phyloP scores from a whole-genome alignment of 208 protist species.

The Trypanosoma theileri region DNA sequence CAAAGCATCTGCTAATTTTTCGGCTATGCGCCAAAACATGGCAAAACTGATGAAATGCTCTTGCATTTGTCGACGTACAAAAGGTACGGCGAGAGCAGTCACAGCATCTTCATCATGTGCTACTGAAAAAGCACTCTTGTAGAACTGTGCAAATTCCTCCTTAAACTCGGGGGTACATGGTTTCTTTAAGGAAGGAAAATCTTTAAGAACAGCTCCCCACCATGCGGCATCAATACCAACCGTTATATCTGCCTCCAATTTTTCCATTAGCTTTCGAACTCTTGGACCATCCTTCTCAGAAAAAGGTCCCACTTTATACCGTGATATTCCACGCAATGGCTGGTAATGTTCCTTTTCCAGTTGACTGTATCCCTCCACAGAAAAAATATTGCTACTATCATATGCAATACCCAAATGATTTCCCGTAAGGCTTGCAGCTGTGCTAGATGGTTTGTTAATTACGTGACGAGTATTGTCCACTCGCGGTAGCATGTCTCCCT shows the following conservation, averaged over 20 bases:
- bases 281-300: slow-evolving; percentile 38
- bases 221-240: slow-evolving; percentile 53
- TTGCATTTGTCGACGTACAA: slow-evolving; percentile 79
- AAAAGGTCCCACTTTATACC: slow-evolving; percentile 65
- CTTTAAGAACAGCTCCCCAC: slow-evolving; percentile 75
- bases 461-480: slow-evolving; percentile 67
- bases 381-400: slow-evolving; percentile 76
- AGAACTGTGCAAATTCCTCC: slow-evolving; percentile 69
- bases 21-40: slow-evolving; percentile 85
- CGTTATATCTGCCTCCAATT: slow-evolving; percentile 37
- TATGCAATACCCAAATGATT: slow-evolving; percentile 76
- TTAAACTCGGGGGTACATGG: slow-evolving; percentile 63
- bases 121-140: slow-evolving; percentile 56
- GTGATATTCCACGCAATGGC: slow-evolving; percentile 59
- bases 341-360: slow-evolving; percentile 79
- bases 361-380: slow-evolving; percentile 52
- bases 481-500: slow-evolving; percentile 79
- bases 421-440: slow-evolving; percentile 69
- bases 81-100: slow-evolving; percentile 51
- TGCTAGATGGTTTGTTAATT: slow-evolving; percentile 55
- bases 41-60: slow-evolving; percentile 78
- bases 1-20: slow-evolving; percentile 73
- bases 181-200: slow-evolving; percentile 78
- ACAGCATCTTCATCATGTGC: slow-evolving; percentile 77
- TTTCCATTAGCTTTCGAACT: slow-evolving; percentile 52